phyloP scores from a whole-genome alignment of 2,329 filamentous ascomycete species.

The Furcasterigmium furcatum region DNA sequence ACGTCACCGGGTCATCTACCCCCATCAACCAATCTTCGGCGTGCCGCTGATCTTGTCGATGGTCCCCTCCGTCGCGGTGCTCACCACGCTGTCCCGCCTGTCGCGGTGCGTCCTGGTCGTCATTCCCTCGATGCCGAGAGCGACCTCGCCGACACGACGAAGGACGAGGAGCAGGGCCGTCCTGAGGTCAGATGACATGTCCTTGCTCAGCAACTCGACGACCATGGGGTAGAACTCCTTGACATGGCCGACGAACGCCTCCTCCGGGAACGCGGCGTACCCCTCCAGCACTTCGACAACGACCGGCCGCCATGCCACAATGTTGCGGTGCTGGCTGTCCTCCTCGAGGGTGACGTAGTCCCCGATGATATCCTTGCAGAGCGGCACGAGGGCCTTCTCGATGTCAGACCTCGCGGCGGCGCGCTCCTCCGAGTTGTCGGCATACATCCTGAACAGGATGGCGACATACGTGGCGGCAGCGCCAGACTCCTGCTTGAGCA shows the following conservation, averaged over 20 bases:
- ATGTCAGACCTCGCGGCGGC: constrained; percentile 77
- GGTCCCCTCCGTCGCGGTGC: constrained; percentile 23
- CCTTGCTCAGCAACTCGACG: constrained; percentile 78
- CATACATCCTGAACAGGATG: constrained; percentile 96
- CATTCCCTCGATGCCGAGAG: constrained; percentile 54
- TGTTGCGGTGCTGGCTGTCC: constrained; percentile 95
- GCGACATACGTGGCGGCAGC: constrained; percentile 92
- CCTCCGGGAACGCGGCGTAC: constrained; percentile 76
- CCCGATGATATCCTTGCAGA: constrained; percentile 91
- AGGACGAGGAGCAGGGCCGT: constrained; percentile 74
- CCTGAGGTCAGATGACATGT: constrained; percentile 77
- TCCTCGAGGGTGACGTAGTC: constrained; percentile 86
- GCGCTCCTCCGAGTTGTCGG: constrained; percentile 80
- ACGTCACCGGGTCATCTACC: too few relatives aligned
- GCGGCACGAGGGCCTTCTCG: constrained; percentile 85
- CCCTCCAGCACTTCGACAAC: constrained; percentile 96
- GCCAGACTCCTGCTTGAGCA: constrained; percentile 94
- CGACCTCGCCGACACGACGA: constrained; percentile 78
- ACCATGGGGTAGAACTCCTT: constrained; percentile 81
- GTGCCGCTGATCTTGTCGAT: constrained; percentile 20
- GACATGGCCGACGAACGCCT: constrained; percentile 78
- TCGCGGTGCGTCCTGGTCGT: constrained; percentile 19
- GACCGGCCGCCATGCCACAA: constrained; percentile 93
- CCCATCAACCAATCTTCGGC: constrained; percentile 21
- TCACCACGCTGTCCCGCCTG: constrained; percentile 38